Conservation (phyloP, 371 early-diverging fungal species). For the Rhizopus arrhizus region DNA sequence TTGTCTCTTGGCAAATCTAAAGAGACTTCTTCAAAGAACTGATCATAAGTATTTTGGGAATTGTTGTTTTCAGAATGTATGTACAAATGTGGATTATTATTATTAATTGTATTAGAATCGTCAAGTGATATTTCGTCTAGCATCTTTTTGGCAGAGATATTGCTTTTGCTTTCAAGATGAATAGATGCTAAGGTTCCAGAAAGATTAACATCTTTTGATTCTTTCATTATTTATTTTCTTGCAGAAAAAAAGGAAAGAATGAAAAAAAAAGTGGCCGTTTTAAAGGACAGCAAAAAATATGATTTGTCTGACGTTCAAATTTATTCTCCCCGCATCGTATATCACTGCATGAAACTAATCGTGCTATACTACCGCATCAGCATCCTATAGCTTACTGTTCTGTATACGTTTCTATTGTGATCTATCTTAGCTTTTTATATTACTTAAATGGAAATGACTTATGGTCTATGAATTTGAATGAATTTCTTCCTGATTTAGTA, state of each 20-base stretch:
- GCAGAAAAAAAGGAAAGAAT: background rate
- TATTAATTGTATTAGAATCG: background rate
- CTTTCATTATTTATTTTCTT: conserved; percentile 5
- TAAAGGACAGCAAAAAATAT: background rate
- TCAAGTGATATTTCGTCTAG: conserved; percentile 35
- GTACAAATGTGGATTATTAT: conserved; percentile 8
- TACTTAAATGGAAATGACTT: too few relatives aligned
- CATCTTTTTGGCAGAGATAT: conserved; percentile 29
- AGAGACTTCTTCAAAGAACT: conserved; percentile 59
- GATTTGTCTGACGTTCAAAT: conserved; percentile 1
- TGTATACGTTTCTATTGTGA: too few relatives aligned
- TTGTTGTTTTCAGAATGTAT: background rate
- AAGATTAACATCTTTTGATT: conserved; percentile 5
- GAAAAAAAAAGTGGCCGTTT: background rate
- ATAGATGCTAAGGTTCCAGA: conserved; percentile 18
- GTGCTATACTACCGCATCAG: too few relatives aligned
- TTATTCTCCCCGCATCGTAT: background rate
- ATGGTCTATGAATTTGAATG: too few relatives aligned
- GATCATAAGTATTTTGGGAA: conserved; percentile 42
- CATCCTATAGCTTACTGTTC: too few relatives aligned
- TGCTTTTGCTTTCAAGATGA: conserved; percentile 9
- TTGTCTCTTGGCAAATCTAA: conserved; percentile 48
- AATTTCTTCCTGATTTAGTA: too few relatives aligned
- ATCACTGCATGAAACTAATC: too few relatives aligned
- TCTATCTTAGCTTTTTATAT: too few relatives aligned